A percentile compares a stretch with the other conserved stretches of the same genome.
Conservation (phyloP, 2,329 filamentous ascomycete genomes). For the Apiospora arundinis region DNA sequence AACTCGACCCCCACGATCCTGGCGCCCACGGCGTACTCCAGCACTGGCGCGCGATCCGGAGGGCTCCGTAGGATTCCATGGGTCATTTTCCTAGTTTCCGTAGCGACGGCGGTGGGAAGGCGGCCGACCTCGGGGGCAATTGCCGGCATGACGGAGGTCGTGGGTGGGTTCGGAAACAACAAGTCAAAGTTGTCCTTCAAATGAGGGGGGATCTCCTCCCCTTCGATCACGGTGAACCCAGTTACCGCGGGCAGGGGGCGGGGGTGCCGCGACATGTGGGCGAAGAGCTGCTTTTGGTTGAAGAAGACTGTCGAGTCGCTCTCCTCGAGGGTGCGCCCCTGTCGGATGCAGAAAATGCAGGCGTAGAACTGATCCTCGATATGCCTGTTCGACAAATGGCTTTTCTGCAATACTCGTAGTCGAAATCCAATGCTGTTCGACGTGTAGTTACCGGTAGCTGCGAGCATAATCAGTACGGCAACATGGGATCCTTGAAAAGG, state of each 20-base stretch:
- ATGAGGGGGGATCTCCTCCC: slow-evolving; percentile 45
- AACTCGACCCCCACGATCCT: slow-evolving; percentile 58
- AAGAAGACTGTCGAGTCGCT: slow-evolving; percentile 65
- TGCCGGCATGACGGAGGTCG: slow-evolving; percentile 49
- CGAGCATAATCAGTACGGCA: slow-evolving; percentile 24
- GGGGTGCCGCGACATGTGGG: slow-evolving; percentile 59
- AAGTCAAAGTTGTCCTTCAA: slow-evolving; percentile 60
- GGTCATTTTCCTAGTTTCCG: slow-evolving; percentile 53
- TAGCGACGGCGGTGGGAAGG: slow-evolving; percentile 53
- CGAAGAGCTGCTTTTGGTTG: slow-evolving; percentile 57
- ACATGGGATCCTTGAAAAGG: background rate
- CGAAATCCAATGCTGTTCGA: slow-evolving; percentile 56
- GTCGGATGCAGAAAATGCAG: slow-evolving; percentile 60
- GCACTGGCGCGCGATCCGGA: slow-evolving; percentile 50
- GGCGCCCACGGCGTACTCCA: slow-evolving; percentile 56
- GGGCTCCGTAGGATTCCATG: slow-evolving; percentile 52
- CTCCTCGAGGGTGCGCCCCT: slow-evolving; percentile 56
- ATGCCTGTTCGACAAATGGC: slow-evolving; percentile 55
- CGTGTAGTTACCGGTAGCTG: slow-evolving; percentile 55
- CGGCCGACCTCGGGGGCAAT: slow-evolving; percentile 46
- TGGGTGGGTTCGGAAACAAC: slow-evolving; percentile 51
- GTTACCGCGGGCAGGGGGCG: slow-evolving; percentile 57
- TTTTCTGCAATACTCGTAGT: slow-evolving; percentile 62
- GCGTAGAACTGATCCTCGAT: slow-evolving; percentile 61
- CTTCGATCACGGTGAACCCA: slow-evolving; percentile 57